phyloP scores from a whole-genome alignment of 2,329 filamentous ascomycete genomes.

The Aspergillus sp. region DNA sequence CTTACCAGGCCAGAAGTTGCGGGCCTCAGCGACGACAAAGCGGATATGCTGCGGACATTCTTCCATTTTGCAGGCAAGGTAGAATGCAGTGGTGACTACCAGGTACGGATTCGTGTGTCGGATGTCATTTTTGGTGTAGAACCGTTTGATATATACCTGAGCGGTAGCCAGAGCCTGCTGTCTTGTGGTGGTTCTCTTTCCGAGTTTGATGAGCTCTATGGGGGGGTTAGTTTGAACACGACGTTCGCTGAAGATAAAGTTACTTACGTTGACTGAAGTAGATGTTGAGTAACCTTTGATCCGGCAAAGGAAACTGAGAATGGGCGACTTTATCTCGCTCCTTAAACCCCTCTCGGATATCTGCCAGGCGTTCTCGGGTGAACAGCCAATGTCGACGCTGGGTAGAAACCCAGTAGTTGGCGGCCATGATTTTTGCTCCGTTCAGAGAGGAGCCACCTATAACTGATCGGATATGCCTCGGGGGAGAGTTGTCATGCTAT shows the following conservation, averaged over 20 bases:
- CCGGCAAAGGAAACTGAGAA: constrained; percentile 77
- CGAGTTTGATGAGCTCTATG: constrained; percentile 75
- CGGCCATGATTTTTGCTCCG: constrained; percentile 62
- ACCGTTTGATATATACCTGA: constrained; percentile 90
- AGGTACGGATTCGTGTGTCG: constrained; percentile 91
- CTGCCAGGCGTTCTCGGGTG: constrained; percentile 73
- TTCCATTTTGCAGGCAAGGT: constrained; percentile 96
- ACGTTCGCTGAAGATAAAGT: neutral
- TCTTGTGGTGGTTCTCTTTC: constrained; percentile 76
- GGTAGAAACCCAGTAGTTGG: constrained; percentile 95
- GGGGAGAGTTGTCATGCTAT: no score
- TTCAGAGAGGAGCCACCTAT: neutral
- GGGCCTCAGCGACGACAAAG: constrained; percentile 80
- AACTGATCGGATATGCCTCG: neutral
- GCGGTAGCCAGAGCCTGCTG: constrained; percentile 94
- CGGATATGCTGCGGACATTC: constrained; percentile 96
- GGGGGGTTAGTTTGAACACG: constrained; percentile 4
- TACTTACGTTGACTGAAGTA: constrained; percentile 86
- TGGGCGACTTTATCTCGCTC: constrained; percentile 72
- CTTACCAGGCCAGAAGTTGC: constrained; percentile 74
- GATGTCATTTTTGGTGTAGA: constrained; percentile 88
- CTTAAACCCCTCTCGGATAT: constrained; percentile 72
- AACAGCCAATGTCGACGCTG: constrained; percentile 91
- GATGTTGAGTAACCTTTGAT: constrained; percentile 77
- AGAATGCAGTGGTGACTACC: constrained; percentile 87